Evolutionary conservation across 345 rosid genomes (phyloP).

Genomic region (Bruguiera gymnorhiza): DNA sequence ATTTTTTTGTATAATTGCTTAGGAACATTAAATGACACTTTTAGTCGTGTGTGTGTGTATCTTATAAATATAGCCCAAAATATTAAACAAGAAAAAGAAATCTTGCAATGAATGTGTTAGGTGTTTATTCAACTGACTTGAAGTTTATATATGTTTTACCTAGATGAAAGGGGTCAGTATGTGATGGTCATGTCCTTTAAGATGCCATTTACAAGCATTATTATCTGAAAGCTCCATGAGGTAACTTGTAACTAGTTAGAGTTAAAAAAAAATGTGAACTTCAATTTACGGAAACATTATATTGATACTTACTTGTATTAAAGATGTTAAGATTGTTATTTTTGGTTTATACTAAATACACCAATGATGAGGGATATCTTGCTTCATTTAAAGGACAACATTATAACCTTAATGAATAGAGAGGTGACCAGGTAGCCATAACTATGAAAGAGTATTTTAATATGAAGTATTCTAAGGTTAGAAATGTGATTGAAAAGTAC

Average conservation of each 20-base stretch:
- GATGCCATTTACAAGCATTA: neutral
- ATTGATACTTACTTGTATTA: too few relatives aligned
- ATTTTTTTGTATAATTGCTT: neutral
- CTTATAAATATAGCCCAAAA: neutral
- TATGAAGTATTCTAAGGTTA: neutral
- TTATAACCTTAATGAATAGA: conserved; percentile 2
- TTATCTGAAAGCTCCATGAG: neutral
- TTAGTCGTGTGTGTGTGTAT: neutral
- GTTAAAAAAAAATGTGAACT: too few relatives aligned
- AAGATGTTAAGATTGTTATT: neutral
- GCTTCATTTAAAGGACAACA: neutral
- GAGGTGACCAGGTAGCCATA: neutral
- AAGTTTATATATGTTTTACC: neutral
- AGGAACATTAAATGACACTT: neutral
- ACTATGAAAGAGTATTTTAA: neutral
- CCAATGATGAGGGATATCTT: conserved; percentile 4
- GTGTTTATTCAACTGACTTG: neutral
- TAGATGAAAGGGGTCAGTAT: neutral
- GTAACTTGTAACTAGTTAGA: too few relatives aligned
- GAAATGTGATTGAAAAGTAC: neutral
- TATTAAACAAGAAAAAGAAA: neutral
- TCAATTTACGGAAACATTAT: too few relatives aligned
- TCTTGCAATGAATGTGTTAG: neutral
- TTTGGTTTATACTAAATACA: conserved; percentile 5
- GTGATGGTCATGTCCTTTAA: neutral